These are phyloP conservation scores for Earliella scabrosa DNA, from an alignment of 1,284 basidiomycete species.

Conservation along the genomic window DNA sequence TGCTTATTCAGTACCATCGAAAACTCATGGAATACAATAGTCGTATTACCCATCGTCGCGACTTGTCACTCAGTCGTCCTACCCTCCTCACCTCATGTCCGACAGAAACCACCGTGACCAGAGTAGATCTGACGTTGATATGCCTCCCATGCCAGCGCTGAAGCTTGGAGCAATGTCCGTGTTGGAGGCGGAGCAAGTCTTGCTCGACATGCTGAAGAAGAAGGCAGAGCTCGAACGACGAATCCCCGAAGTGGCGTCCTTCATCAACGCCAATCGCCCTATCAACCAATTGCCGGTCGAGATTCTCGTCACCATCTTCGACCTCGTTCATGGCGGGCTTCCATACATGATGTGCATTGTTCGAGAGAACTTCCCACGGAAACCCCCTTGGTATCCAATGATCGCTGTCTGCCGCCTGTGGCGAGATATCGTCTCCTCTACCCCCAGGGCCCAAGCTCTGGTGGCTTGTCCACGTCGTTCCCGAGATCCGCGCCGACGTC, in stretches of 20 bases:
- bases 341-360: not conserved
- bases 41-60: no score
- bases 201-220: not conserved
- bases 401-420: not conserved
- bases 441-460: no score
- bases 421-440: not conserved
- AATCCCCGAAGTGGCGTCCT: not conserved
- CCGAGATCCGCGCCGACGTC: not conserved
- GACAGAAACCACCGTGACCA: no score
- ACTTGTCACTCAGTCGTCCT: no score
- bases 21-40: no score
- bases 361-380: not conserved
- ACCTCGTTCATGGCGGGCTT: not conserved
- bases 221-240: not conserved
- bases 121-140: no score
- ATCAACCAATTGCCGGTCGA: constrained; percentile 2
- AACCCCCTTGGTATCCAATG: not conserved
- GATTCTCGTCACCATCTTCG: not conserved
- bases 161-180: no score
- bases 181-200: not conserved
- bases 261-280: not conserved
- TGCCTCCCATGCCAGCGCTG: no score
- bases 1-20: no score
- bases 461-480: not conserved
- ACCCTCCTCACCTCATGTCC: no score